Base-by-base conservation (phyloP, 176 grass and related monocot species). In the Eragrostis curvula region DNA sequence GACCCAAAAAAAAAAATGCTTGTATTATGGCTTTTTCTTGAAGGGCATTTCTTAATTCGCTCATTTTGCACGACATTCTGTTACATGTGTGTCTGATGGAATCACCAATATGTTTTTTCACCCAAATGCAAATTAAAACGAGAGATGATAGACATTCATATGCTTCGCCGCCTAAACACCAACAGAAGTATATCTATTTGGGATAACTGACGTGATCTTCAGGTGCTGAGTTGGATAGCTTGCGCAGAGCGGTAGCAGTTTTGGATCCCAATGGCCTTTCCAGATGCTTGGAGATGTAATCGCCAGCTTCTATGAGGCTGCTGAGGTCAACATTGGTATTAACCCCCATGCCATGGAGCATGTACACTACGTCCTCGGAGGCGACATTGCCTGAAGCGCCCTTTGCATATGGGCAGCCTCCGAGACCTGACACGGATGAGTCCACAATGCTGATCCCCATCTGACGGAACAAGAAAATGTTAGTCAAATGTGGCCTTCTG, bases 341-440 rank as follows among this genome's bases (percentile, higher is more conserved):
- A 80, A 93, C 89, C 8, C 93, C 96, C 44, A 98, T 86, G 74
- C 96, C 96, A 23, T 95, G 85, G 63, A 98, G 96, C 93, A 96
- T 95, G 82, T 93, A 98, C 12, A 98, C 86, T 0, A 96, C 93
- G 3, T 98, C 96, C 82, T 98, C 96, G 0, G 93, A 93, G 11
- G 96, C 96, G 0, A 96, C 96, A 32, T 98, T 98, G 65, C 96
- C 93, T 0, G 96, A 86, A 68, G 93, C 85, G 8, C 96, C 96
- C 66, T 91, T 93, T 3, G 96, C 96, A 11, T 98, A 92, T 0
- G 96, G 96, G 68, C 96, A 96, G 5, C 96, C 93, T 65, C 96
- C 96, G 0, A 98, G 93, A 7, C 93, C 96, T 8, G 96, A 88
- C 21, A 96, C 93, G 8, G 96, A 98, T 3, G 93, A 88, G 52